These are phyloP conservation scores for Yamadazyma sp. DNA, from an alignment of 805 yeast genomes.

Conservation along the genomic window DNA sequence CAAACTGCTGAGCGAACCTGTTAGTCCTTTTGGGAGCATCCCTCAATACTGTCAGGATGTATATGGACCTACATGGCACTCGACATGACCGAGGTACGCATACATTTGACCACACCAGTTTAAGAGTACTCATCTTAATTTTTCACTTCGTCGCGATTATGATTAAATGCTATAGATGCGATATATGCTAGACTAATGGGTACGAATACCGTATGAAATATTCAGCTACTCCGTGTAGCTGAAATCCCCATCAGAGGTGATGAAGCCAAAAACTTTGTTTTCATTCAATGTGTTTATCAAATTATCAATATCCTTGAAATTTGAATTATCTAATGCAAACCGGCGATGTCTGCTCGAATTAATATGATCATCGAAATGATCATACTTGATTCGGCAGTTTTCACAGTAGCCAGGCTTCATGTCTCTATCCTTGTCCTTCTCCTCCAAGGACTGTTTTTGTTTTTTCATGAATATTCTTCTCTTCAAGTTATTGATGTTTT, in stretches of 20 bases:
- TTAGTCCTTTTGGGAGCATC: constrained; percentile 22
- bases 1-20: constrained; percentile 33
- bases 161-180: constrained; percentile 2
- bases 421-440: constrained; percentile 23
- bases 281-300: constrained; percentile 55
- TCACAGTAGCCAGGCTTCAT: constrained; percentile 83
- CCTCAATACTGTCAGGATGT: not conserved
- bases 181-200: not conserved
- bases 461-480: constrained; percentile 45
- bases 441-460: constrained; percentile 28
- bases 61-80: not conserved
- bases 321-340: constrained; percentile 70
- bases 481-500: constrained; percentile 49
- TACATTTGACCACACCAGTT: too few relatives aligned
- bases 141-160: constrained; percentile 7
- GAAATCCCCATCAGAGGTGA: constrained; percentile 42
- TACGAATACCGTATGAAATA: not conserved
- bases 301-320: constrained; percentile 76
- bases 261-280: constrained; percentile 41
- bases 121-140: too few relatives aligned
- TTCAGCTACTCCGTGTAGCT: constrained; percentile 13
- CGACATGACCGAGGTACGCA: too few relatives aligned
- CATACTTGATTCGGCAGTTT: constrained; percentile 84
- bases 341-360: constrained; percentile 65
- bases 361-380: constrained; percentile 76